A percentile compares a stretch with the other conserved stretches of the same genome.
phyloP scores from a whole-genome alignment of 2,329 filamentous ascomycete species.

The Emergomyces africanus region DNA sequence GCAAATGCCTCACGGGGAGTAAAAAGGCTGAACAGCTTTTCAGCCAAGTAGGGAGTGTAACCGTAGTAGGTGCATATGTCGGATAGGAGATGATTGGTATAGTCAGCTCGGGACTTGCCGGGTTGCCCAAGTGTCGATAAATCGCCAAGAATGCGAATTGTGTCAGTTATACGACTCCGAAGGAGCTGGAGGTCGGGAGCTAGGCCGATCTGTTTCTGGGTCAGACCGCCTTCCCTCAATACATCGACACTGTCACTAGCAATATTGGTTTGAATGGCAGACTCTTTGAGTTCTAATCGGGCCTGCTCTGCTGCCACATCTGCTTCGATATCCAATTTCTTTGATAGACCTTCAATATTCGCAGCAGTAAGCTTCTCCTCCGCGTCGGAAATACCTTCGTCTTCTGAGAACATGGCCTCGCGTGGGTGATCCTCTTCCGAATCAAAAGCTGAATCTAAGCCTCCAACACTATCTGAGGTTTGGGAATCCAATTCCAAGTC shows the following conservation, averaged over 20 bases:
- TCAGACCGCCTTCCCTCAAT: constrained; percentile 43
- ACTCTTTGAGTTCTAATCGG: constrained; percentile 73
- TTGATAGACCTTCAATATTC: constrained; percentile 85
- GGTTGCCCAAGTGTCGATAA: constrained; percentile 71
- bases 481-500: constrained; percentile 44
- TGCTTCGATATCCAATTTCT: constrained; percentile 65
- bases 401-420: constrained; percentile 82
- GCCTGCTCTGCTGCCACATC: constrained; percentile 72
- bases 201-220: constrained; percentile 49
- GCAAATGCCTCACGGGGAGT: constrained; percentile 87
- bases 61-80: constrained; percentile 96
- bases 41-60: constrained; percentile 86
- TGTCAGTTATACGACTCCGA: constrained; percentile 80
- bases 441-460: constrained; percentile 49
- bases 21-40: constrained; percentile 91
- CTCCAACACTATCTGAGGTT: constrained; percentile 32
- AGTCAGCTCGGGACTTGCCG: constrained; percentile 72
- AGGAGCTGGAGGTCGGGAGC: constrained; percentile 85
- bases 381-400: constrained; percentile 76
- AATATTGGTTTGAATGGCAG: constrained; percentile 87
- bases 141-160: constrained; percentile 79
- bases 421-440: constrained; percentile 53
- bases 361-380: constrained; percentile 88
- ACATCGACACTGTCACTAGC: constrained; percentile 59
- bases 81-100: constrained; percentile 71